Evolutionary conservation across 2,329 filamentous ascomycete species (phyloP).

Genomic region (Geoglossum cookeanum): DNA sequence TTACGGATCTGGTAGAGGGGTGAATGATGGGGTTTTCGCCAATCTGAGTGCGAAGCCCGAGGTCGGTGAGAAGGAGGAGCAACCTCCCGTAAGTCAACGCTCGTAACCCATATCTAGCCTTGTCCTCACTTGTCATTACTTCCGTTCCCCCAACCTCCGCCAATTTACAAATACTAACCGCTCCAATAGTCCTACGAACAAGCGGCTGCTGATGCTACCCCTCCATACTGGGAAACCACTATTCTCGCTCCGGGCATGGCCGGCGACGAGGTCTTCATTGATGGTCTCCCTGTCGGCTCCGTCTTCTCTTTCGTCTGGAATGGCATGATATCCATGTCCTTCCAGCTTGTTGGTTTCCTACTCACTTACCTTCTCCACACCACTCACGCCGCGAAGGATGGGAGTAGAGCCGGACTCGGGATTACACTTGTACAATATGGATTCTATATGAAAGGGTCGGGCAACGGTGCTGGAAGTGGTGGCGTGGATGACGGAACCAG

Average conservation of each 20-base stretch:
- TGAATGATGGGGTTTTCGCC: conserved; percentile 88
- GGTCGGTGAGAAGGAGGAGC: conserved; percentile 62
- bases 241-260: conserved; percentile 84
- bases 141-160: background rate
- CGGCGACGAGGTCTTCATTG: conserved; percentile 90
- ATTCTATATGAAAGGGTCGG: conserved; percentile 70
- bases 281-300: conserved; percentile 81
- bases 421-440: conserved; percentile 93
- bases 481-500: background rate
- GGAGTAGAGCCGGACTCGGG: conserved; percentile 80
- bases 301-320: conserved; percentile 83
- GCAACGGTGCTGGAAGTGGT: conserved; percentile 4
- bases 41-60: conserved; percentile 87
- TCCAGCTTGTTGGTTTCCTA: conserved; percentile 91
- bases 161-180: conserved; percentile 3
- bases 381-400: conserved; percentile 94
- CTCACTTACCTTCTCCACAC: conserved; percentile 96
- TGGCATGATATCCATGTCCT: conserved; percentile 91
- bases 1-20: conserved; percentile 44
- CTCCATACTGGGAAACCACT: conserved; percentile 97
- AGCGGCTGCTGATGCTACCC: conserved; percentile 86
- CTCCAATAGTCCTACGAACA: conserved; percentile 73
- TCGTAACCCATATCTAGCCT: background rate
- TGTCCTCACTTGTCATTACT: background rate
- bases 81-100: conserved; percentile 58